Evolutionary conservation across 176 grass and related monocot genomes (phyloP), one percentile per base, ranked within the genome.

Genomic region (Avena atlantica): DNA sequence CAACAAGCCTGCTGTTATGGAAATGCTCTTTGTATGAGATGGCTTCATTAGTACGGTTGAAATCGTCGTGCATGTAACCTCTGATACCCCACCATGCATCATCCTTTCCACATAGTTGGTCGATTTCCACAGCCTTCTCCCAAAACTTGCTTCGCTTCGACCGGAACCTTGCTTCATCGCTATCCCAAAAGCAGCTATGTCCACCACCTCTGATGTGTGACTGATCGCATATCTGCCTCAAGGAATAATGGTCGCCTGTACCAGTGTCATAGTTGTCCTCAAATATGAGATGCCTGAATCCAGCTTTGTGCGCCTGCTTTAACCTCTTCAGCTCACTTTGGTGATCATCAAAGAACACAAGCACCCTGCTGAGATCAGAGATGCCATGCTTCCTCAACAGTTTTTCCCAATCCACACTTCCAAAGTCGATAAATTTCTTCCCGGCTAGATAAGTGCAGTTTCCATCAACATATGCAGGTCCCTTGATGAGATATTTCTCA

Each of bases 231-330:
- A 95, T 95, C 77, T 98, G 93, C 27, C 96, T 87, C 81, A 98
- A 74, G 29, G 96, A 98, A 86, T 98, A 95, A 93, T 98, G 93
- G 55, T 98, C 96, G 4, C 96, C 96, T 44, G 84, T 95, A 80
- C 96, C 93, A 64, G 96, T 98, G 76, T 98, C 96, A 81, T 98
- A 98, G 82, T 98, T 98, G 74, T 98, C 96, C 88, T 98, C 96
- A 57, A 98, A 98, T 89, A 98, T 95, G 52, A 98, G 89, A 88
- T 98, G 91, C 27, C 36, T 73, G 78, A 95, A 98, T 45, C 96
- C 91, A 74, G 86, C 84, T 48, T 88, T 92, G 62, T 93, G 49
- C 10, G 96, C 91, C 69, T 95, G 91, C 84, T 92, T 92, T 78
- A 98, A 82, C 88, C 96, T 95, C 74, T 98, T 98, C 50, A 98